Base-by-base conservation (phyloP, 345 rosid genomes). In the Tarenaya hassleriana region DNA sequence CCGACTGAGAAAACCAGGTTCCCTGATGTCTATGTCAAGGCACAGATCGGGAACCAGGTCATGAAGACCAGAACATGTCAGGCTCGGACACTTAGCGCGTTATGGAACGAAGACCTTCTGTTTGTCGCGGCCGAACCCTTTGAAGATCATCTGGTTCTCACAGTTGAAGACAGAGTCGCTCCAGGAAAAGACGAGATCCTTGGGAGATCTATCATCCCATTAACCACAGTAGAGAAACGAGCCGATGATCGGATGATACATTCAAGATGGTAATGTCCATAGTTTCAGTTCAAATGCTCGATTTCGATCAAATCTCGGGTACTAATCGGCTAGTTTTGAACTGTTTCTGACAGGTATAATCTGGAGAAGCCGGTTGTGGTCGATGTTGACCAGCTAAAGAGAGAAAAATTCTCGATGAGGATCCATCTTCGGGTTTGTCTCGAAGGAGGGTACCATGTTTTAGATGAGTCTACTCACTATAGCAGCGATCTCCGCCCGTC, bases 401-500 rank as follows among this genome's bases (percentile, higher is more conserved):
- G 71, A 75, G 92, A 92, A 52, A 94, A 88, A 34, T 94, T 94
- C 60, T 78, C 97, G 0, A 94, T 86, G 68, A 74, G 80, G 62
- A 83, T 94, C 74, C 87, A 94, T 61, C 84, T 80, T 41, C 74
- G 99, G 50, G 80, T 94, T 60, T 88, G 94, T 64, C 79, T 94
- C 10, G 99, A 94, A 55, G 99, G 97, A 69, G 99, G 99, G 14
- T 88, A 88, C 16, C 99, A 88, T 66, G 95, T 94, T 29, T 81
- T 88, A 35, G 99, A 94, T 50, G 99, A 94, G 56, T 88, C 99
- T 0, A 88, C 99, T 19, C 95, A 88, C 50, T 86, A 94, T 19
- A 94, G 96, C 15, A 94, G 99, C 19, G 99, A 94, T 69, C 95
- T 88, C 21, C 90, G 95, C 0, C 97, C 95, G 5, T 83, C 99